Conservation (phyloP, 108 stramenopile genomes). For the Parmales sp. region DNA sequence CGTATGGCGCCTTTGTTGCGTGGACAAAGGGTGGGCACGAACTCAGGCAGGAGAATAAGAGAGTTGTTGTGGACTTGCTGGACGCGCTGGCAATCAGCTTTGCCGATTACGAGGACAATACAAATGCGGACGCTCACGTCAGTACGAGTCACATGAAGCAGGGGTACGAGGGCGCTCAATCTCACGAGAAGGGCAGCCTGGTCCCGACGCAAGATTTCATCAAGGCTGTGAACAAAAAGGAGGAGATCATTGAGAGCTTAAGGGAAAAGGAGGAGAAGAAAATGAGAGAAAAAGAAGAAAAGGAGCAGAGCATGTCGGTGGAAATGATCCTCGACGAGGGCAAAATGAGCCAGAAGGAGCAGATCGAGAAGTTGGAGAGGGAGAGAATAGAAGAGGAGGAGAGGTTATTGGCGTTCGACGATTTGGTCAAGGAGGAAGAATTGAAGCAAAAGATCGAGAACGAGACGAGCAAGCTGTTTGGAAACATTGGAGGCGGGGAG, state of each 20-base stretch:
- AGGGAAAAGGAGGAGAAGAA: slow-evolving; percentile 4
- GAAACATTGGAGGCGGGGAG: not conserved
- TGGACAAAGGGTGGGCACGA: slow-evolving; percentile 44
- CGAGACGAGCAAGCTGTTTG: not conserved
- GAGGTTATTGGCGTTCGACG: not conserved
- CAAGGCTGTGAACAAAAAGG: not conserved
- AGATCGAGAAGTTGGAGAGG: not conserved
- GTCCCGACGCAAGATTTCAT: not conserved
- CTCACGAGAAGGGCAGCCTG: not conserved
- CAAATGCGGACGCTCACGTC: not conserved
- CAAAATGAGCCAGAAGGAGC: not conserved
- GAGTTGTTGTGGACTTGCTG: slow-evolving; percentile 28
- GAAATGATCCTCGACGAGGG: not conserved
- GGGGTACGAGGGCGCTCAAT: not conserved
- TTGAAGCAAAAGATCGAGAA: not conserved
- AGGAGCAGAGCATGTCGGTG: no score
- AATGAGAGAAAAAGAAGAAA: not conserved
- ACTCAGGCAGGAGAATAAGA: slow-evolving; percentile 36
- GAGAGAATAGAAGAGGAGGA: not conserved
- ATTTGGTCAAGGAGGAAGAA: not conserved
- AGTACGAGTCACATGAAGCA: not conserved
- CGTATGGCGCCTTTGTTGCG: slow-evolving; percentile 34
- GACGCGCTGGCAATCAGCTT: slow-evolving; percentile 16
- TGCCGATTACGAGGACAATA: not conserved
- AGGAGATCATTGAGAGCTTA: no score